Evolutionary conservation across 306 rosid genomes (phyloP), one percentile per base, ranked within the genome.

Genomic region (Arachis stenosperma): DNA sequence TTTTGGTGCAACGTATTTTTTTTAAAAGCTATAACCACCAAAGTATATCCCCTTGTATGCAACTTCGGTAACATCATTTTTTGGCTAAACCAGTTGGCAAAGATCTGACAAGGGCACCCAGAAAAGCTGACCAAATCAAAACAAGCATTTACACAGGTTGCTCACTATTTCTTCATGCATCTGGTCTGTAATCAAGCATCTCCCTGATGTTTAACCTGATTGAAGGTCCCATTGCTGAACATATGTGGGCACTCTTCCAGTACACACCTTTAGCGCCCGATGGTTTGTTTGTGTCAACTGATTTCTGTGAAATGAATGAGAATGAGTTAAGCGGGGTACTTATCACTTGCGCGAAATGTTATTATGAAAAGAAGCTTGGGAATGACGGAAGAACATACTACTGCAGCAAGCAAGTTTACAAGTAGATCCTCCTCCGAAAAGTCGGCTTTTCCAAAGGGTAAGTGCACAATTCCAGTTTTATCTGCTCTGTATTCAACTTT

Each of bases 201-300:
- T 91, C 99, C 84, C 81, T 86, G 86, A 77, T 86, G 72, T 91
- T 89, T 84, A 94, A 87, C 83, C 85, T 84, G 67, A 94, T 67
- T 4, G 99, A 94, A 66, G 99, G 99, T 13, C 99, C 99, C 99
- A 94, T 94, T 3, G 99, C 87, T 6, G 97, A 94, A 89, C 99
- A 94, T 72, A 94, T 69, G 65, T 88, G 95, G 0, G 96, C 95
- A 57, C 99, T 94, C 75, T 89, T 94, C 99, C 99, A 94, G 84
- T 88, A 95, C 53, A 95, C 96, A 9, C 99, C 99, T 75, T 91
- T 94, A 0, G 98, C 98, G 33, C 98, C 98, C 0, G 95, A 33
- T 30, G 98, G 98, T 81, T 95, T 95, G 72, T 95, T 95, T 46
- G 92, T 51, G 66, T 95, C 99, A 36, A 95, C 81, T 2, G 99